A percentile compares a stretch with the other conserved stretches of the same genome.
Evolutionary conservation across 805 yeast species (phyloP).

Genomic region (Barnettozyma sp.): DNA sequence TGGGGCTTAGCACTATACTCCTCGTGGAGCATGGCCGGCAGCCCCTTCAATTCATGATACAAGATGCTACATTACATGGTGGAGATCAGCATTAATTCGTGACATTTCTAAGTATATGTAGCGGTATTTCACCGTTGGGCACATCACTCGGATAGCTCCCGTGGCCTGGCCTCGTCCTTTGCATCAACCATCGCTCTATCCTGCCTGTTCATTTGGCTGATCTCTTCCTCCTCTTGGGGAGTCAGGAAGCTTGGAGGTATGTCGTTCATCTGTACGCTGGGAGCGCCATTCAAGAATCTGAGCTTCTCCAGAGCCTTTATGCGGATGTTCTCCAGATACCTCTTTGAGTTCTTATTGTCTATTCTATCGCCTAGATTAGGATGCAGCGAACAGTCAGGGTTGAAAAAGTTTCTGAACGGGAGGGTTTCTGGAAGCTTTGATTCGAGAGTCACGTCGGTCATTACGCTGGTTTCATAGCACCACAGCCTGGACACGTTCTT

Average conservation of each 20-base stretch:
- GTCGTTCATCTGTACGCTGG: conserved; percentile 85
- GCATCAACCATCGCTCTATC: conserved; percentile 28
- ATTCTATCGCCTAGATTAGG: conserved; percentile 69
- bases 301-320: conserved; percentile 73
- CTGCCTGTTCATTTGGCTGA: conserved; percentile 30
- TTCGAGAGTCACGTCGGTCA: conserved; percentile 72
- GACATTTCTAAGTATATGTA: too few relatives aligned
- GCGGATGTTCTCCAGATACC: conserved; percentile 71
- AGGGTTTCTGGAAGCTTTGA: conserved; percentile 57
- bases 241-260: conserved; percentile 57
- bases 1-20: not conserved
- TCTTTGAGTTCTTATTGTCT: conserved; percentile 79
- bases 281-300: conserved; percentile 79
- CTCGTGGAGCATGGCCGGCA: too few relatives aligned
- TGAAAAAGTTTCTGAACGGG: conserved; percentile 33
- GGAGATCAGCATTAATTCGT: too few relatives aligned
- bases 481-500: conserved; percentile 93
- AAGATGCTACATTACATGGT: too few relatives aligned
- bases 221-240: conserved; percentile 30
- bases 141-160: conserved; percentile 26
- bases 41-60: too few relatives aligned
- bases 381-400: conserved; percentile 80
- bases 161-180: conserved; percentile 33
- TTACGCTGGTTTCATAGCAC: conserved; percentile 87
- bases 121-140: not conserved